Evolutionary conservation across 1,284 basidiomycete genomes (phyloP), one percentile per base, ranked within the genome.

Genomic region (Schizopora paradoxa): DNA sequence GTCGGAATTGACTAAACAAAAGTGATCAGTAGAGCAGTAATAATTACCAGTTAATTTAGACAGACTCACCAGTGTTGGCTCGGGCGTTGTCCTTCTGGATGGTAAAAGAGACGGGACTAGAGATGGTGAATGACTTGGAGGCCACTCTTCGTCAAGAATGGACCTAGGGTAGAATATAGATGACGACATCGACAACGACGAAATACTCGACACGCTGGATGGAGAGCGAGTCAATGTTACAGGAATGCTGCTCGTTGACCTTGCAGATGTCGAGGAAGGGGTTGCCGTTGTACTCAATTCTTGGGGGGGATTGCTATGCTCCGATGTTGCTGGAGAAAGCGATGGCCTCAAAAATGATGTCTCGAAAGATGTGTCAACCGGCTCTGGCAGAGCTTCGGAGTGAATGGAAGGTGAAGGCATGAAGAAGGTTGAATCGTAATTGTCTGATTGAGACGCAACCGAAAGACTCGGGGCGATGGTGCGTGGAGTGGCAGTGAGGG

Each of bases 341-440:
- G 54, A 50, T 5, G 69, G 68, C 10, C 69, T 55, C 27, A 72
- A 51, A 52, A 67, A 61, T 2, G 67, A 69, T 5, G 69, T 70
- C 44, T 86, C 84, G 51, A 79, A 82, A 0, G 82, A 84, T 0
- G 57, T 63, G 53, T 86, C 84, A 2, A 61, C 66, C 1, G 70
- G 74, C 40, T 85, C 81, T 1, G 70, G 73, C 22, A 83, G 56
- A 0, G 73, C 73, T 18, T 77, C 54, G 0, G 81, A 79, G 39
- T 70, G 68, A 3, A 79, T 62, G 11, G 82, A 81, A 18, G 82
- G 82, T 0, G 83, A 85, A 0, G 84, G 79, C 7, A 67, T 67
- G 18, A 88, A 64, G 13, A 82, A 62, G 0, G 81, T 81, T 0
- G 83, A 84, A 27, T 86, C 83, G 51, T 82, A 88, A 6, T 66